Percentiles rank a stretch among this genome's conserved stretches.
These are phyloP conservation scores for Funneliformis mosseae DNA, from an alignment of 192 early-diverging fungal genomes.

Conservation along the genomic window DNA sequence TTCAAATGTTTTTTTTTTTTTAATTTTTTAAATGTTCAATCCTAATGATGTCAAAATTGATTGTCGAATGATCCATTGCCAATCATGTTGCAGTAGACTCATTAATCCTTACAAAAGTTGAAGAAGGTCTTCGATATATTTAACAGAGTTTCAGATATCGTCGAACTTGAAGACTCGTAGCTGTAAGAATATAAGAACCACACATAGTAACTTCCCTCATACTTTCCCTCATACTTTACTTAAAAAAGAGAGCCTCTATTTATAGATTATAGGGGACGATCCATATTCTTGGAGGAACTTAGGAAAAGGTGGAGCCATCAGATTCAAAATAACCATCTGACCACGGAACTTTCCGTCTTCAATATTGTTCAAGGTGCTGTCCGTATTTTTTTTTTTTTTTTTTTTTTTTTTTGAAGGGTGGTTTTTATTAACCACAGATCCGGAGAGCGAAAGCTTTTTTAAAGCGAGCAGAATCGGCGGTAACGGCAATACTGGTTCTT, in stretches of 20 bases:
- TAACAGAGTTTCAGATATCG: background rate
- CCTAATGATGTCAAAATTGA: background rate
- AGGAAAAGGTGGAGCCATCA: background rate
- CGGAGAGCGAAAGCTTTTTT: background rate
- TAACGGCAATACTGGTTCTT: constrained; percentile 10
- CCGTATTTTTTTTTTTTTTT: background rate
- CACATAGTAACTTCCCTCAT: background rate
- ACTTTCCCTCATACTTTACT: background rate
- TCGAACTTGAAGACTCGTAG: background rate
- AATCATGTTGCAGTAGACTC: background rate
- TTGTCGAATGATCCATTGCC: background rate
- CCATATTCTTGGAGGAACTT: background rate
- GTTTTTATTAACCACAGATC: background rate
- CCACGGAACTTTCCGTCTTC: background rate
- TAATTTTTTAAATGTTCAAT: background rate
- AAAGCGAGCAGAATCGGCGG: constrained; percentile 22
- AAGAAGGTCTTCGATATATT: background rate
- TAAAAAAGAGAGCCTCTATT: background rate
- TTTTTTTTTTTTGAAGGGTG: background rate
- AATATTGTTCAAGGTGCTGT: background rate
- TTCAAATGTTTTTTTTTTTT: background rate
- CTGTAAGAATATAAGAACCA: background rate
- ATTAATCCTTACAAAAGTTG: background rate
- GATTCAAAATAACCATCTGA: background rate
- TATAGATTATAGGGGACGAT: background rate